Evolutionary conservation across 768 basidiomycete genomes (phyloP).

Genomic region (Coprinopsis marcescibilis): DNA sequence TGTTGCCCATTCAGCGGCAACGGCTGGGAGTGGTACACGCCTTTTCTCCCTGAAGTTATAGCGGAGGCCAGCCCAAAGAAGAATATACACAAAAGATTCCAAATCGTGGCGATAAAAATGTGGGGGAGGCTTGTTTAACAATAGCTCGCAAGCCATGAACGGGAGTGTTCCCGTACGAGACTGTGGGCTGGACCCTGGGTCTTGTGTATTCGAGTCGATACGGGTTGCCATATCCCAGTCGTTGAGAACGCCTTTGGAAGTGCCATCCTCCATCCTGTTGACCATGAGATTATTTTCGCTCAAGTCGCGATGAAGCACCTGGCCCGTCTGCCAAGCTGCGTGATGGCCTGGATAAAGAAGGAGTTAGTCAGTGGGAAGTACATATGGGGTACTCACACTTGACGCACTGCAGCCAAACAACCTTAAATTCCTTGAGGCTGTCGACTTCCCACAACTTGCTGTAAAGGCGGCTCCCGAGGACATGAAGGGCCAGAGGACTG

Average conservation of each 20-base stretch:
- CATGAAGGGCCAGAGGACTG: conserved; percentile 12
- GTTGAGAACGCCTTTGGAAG: conserved; percentile 19
- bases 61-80: conserved; percentile 16
- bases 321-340: conserved; percentile 13
- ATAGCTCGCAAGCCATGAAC: conserved; percentile 25
- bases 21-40: too few species aligned
- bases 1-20: too few species aligned
- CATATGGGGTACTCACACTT: conserved; percentile 20
- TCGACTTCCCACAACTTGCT: conserved; percentile 18
- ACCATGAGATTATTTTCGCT: conserved; percentile 31
- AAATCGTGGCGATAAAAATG: conserved; percentile 20
- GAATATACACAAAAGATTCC: conserved; percentile 20
- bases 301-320: too few species aligned
- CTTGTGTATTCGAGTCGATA: conserved; percentile 5
- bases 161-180: conserved; percentile 22
- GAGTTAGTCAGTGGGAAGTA: neutral
- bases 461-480: conserved; percentile 17
- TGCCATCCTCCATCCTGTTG: neutral
- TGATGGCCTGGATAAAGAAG: conserved; percentile 20
- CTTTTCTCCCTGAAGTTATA: too few species aligned
- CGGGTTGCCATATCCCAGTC: conserved; percentile 23
- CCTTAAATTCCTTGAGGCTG: conserved; percentile 20
- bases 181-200: neutral
- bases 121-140: neutral
- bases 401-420: conserved; percentile 23